Conservation (phyloP, 2,329 filamentous ascomycete genomes). For the Fusarium ambrosium region DNA sequence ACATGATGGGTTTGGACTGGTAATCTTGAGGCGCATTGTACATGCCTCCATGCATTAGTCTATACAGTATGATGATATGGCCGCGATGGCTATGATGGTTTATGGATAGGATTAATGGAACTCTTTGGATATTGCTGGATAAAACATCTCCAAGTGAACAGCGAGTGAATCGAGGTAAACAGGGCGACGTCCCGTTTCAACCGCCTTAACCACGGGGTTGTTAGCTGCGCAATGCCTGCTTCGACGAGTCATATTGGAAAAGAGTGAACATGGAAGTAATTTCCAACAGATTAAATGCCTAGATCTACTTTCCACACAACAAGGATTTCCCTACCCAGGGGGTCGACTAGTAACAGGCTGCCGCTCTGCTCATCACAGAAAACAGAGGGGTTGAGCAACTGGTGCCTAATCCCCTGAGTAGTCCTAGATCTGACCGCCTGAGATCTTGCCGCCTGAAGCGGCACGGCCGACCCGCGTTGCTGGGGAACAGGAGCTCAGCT, state of each 20-base stretch:
- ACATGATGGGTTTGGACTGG: neutral
- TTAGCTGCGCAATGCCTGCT: neutral
- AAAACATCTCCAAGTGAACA: neutral
- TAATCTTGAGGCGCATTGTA: slow-evolving; percentile 1
- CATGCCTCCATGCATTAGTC: neutral
- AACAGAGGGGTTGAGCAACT: too few species aligned
- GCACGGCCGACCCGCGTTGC: neutral
- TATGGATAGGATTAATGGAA: neutral
- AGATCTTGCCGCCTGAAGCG: neutral
- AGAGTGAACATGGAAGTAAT: neutral
- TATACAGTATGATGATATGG: neutral
- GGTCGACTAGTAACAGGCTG: too few species aligned
- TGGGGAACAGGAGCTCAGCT: neutral
- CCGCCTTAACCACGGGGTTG: neutral
- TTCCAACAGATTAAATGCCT: neutral
- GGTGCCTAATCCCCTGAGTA: too few species aligned
- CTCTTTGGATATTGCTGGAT: too few species aligned
- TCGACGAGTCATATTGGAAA: neutral
- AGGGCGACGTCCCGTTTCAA: neutral
- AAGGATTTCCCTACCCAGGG: neutral
- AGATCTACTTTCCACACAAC: neutral
- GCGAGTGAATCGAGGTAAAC: neutral
- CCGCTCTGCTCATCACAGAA: too few species aligned
- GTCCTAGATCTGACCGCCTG: neutral
- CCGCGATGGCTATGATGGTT: neutral